Base-by-base conservation (phyloP, 345 rosid species). In the Barbarea vulgaris region DNA sequence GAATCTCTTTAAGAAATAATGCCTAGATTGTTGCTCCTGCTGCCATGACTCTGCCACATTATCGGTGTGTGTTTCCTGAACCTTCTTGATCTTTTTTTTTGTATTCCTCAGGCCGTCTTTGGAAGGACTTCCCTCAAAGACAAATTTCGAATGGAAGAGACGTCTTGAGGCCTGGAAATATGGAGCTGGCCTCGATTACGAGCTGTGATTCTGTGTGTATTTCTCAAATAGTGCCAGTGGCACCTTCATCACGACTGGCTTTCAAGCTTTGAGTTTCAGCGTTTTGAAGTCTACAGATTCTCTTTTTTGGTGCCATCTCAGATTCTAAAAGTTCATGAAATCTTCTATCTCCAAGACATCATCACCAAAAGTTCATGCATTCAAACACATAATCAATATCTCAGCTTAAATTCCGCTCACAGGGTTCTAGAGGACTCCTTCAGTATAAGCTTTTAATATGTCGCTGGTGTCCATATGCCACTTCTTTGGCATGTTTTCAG, bases 151-250 rank as follows among this genome's bases (percentile, higher is more conserved):
- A 62, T 94, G 96, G 97, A 94, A 84, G 76, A 81, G 87, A 64
- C 75, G 62, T 50, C 91, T 94, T 0, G 96, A 93, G 73, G 98
- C 98, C 70, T 93, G 96, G 96, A 87, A 84, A 78, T 90, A 85
- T 55, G 98, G 98, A 52, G 79, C 96, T 44, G 98, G 96, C 51
- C 80, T 93, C 33, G 96, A 88, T 77, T 88, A 88, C 72, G 80
- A 90, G 84, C 87, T 90, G 12, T 92, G 84, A 91, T 41, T 71
- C 14, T 53, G 25, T 53, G 12, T 10, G 12, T 69, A 3, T 17
- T 24, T 51, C 57, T 41, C 12, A 60, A 51, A 41, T 14, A 42
- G 47, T 14, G 8, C 8, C 47, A 52, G 60, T 57, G 66, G 4
- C 44, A 44, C n/a, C 60, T 39, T 47, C 42, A 25, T 12, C 51